Conservation (phyloP, 352 stramenopile species). For the Lagenidium giganteum region DNA sequence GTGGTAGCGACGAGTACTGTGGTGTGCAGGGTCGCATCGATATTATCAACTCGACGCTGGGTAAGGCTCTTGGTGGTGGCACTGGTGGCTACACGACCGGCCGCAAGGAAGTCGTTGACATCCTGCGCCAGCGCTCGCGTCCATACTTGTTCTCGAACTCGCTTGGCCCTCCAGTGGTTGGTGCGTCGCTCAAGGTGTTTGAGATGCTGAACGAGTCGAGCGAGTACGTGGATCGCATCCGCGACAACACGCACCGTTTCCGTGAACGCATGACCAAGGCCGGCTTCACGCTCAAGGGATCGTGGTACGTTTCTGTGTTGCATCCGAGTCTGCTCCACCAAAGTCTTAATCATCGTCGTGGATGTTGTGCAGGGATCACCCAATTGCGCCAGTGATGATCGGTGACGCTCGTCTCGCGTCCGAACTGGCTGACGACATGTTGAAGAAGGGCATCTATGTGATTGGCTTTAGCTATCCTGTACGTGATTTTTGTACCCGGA, state of each 20-base stretch:
- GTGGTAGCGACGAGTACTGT: constrained; percentile 87
- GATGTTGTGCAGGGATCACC: constrained; percentile 71
- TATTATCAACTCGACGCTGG: constrained; percentile 91
- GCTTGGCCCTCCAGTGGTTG: constrained; percentile 84
- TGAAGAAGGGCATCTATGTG: constrained; percentile 89
- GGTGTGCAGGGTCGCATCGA: constrained; percentile 81
- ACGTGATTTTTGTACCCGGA: constrained; percentile 6
- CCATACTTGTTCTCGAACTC: constrained; percentile 92
- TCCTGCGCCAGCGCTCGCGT: constrained; percentile 80
- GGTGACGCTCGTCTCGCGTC: constrained; percentile 80
- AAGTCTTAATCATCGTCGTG: too few species aligned
- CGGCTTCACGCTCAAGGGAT: constrained; percentile 82
- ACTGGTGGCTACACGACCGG: constrained; percentile 89
- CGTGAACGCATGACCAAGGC: constrained; percentile 81
- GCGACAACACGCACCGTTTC: constrained; percentile 84
- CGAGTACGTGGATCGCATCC: constrained; percentile 80
- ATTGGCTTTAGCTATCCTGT: constrained; percentile 92
- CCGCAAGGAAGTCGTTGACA: constrained; percentile 79
- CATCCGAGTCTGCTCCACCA: too few species aligned
- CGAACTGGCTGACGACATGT: constrained; percentile 85
- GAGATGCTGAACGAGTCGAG: constrained; percentile 79
- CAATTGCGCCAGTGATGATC: constrained; percentile 87
- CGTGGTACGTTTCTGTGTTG: too few species aligned
- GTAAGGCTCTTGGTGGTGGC: constrained; percentile 87
- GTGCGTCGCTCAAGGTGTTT: constrained; percentile 87